Conservation (phyloP, 352 stramenopile genomes). For the Phytophthora aleatoria region DNA sequence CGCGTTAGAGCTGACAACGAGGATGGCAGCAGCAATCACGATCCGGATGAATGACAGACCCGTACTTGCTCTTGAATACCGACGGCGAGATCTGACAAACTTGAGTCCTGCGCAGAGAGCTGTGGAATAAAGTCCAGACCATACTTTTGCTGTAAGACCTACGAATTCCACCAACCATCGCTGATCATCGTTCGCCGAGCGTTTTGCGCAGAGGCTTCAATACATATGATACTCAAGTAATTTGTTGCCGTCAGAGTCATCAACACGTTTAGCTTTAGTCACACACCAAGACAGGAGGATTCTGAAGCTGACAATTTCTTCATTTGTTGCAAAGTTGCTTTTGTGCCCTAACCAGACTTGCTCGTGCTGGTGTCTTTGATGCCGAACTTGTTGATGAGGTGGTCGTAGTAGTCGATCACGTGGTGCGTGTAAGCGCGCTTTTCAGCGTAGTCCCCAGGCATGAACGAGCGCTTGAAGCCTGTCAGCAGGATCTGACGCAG, state of each 20-base stretch:
- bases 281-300: too few species aligned
- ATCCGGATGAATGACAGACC: not conserved
- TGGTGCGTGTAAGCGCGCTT: conserved; percentile 87
- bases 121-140: too few species aligned
- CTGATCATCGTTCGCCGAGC: too few species aligned
- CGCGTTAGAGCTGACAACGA: not conserved
- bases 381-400: conserved; percentile 68
- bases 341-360: conserved; percentile 29
- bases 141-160: too few species aligned
- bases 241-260: too few species aligned
- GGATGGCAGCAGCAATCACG: not conserved
- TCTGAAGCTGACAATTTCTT: too few species aligned
- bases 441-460: conserved; percentile 71
- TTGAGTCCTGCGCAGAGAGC: too few species aligned
- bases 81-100: too few species aligned
- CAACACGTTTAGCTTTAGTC: too few species aligned
- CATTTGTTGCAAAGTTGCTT: not conserved
- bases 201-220: too few species aligned
- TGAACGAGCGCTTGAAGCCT: conserved; percentile 89
- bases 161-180: too few species aligned
- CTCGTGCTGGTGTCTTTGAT: conserved; percentile 52
- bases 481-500: conserved; percentile 80
- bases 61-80: not conserved
- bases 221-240: too few species aligned
- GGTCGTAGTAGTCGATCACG: conserved; percentile 89